These are phyloP conservation scores for Xylariaceae sp. DNA, from an alignment of 2,329 filamentous ascomycete species.

Conservation along the genomic window DNA sequence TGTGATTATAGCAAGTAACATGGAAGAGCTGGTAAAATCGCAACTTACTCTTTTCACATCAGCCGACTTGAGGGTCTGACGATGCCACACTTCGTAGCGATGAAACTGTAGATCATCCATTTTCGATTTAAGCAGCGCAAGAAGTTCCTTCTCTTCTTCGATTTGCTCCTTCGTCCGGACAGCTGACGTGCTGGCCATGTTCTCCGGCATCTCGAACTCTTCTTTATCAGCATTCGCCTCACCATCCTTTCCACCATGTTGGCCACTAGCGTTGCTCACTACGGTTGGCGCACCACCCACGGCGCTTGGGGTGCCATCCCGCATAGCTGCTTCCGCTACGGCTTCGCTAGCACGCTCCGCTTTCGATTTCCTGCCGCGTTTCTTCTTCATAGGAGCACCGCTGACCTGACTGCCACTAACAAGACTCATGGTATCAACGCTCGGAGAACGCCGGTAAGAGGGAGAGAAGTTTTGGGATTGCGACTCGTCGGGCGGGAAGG, in stretches of 20 bases:
- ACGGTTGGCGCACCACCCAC: conserved; percentile 50
- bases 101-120: conserved; percentile 69
- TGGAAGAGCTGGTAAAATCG: background rate
- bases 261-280: conserved; percentile 45
- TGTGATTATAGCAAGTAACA: background rate
- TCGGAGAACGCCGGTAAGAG: conserved; percentile 64
- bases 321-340: conserved; percentile 46
- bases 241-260: conserved; percentile 46
- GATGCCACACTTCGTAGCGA: conserved; percentile 72
- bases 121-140: conserved; percentile 64
- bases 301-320: conserved; percentile 42
- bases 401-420: conserved; percentile 65
- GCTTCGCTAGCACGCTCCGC: conserved; percentile 53
- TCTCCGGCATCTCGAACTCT: conserved; percentile 56
- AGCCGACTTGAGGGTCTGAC: conserved; percentile 67
- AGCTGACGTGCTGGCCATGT: conserved; percentile 38
- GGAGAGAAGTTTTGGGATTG: conserved; percentile 48
- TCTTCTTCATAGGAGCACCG: conserved; percentile 54
- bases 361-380: conserved; percentile 65
- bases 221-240: conserved; percentile 61
- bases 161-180: conserved; percentile 69
- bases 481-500: conserved; percentile 69
- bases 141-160: conserved; percentile 59
- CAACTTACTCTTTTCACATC: conserved; percentile 66
- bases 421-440: conserved; percentile 61